Evolutionary conservation across 164 flowering plant genomes (phyloP).

Genomic region (Annona squamosa): DNA sequence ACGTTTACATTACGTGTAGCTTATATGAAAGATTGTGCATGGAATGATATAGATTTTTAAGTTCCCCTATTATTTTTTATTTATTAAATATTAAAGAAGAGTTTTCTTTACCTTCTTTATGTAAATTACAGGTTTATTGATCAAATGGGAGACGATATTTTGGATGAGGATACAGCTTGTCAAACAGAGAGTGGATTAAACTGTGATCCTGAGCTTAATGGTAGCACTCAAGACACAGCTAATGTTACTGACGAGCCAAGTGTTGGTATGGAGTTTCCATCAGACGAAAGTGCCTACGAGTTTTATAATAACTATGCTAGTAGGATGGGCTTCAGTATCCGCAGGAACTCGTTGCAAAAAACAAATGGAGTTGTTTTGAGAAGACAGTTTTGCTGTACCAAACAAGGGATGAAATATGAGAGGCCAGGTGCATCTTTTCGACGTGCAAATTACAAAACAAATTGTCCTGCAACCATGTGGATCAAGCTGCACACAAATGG

Average conservation of each 20-base stretch:
- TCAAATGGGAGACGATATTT: too few species aligned
- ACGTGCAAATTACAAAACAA: neutral
- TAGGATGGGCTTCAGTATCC: neutral
- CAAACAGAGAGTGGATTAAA: too few species aligned
- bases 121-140: too few species aligned
- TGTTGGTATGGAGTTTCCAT: neutral
- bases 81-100: too few species aligned
- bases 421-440: neutral
- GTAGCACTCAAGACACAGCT: too few species aligned
- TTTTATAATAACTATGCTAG: conserved; percentile 4
- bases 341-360: neutral
- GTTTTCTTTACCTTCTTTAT: too few species aligned
- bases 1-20: too few species aligned
- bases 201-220: too few species aligned
- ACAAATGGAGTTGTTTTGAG: neutral
- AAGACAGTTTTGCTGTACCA: neutral
- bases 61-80: too few species aligned
- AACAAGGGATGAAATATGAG: neutral
- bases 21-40: too few species aligned
- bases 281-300: conserved; percentile 2
- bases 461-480: conserved; percentile 1
- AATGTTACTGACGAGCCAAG: neutral
- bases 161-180: too few species aligned
- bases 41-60: too few species aligned
- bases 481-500: neutral